Conservation (phyloP, 129 eudicot genomes). For the Pittosporum tobira region DNA sequence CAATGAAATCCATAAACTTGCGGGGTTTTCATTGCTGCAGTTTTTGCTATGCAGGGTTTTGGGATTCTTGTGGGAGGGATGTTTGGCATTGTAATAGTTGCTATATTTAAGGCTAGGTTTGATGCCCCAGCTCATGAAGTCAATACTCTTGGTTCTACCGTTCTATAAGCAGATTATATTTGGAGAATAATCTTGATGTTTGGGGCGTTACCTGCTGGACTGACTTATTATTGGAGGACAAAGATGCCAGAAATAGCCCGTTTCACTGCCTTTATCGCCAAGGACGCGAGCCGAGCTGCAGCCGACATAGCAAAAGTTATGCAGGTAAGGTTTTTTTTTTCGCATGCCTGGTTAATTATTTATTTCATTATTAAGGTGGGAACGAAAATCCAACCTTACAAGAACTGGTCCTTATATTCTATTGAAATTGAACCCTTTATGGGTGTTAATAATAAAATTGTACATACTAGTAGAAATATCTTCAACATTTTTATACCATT, state of each 20-base stretch:
- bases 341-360: no score
- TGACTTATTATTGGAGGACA: slow-evolving; percentile 48
- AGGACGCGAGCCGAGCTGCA: slow-evolving; percentile 38
- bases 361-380: no score
- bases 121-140: slow-evolving; percentile 37
- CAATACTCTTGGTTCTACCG: slow-evolving; percentile 28
- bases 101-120: slow-evolving; percentile 24
- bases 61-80: slow-evolving; percentile 51
- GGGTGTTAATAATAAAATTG: no score
- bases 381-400: no score
- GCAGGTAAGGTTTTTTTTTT: no score
- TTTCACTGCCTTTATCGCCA: slow-evolving; percentile 41
- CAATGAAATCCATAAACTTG: slow-evolving; percentile 5
- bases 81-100: slow-evolving; percentile 30
- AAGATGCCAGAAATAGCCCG: slow-evolving; percentile 59
- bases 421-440: no score
- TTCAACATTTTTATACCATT: no score
- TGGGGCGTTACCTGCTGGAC: slow-evolving; percentile 40
- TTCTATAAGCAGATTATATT: slow-evolving; percentile 38
- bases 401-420: no score
- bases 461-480: no score
- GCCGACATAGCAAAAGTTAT: slow-evolving; percentile 41
- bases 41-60: slow-evolving; percentile 57
- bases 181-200: slow-evolving; percentile 49
- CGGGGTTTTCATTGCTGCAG: slow-evolving; percentile 51